Percentiles rank a stretch among this genome's conserved stretches.
These are phyloP conservation scores for Bipolaris oryzae DNA, from an alignment of 2,329 filamentous ascomycete species.

Conservation along the genomic window DNA sequence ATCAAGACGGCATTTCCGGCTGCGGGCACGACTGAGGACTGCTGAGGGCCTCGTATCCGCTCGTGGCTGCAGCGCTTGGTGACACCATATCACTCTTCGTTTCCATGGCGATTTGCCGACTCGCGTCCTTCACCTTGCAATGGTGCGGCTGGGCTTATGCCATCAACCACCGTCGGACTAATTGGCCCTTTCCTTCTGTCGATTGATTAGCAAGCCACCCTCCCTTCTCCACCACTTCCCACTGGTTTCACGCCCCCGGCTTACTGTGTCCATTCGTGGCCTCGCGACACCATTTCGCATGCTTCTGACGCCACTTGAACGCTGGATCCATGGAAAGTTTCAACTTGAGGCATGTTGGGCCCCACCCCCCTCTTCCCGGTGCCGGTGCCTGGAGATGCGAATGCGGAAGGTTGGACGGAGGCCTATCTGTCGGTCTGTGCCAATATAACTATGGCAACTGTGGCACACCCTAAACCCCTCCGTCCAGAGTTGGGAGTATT, in stretches of 20 bases:
- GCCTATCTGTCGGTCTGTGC: slow-evolving; percentile 7
- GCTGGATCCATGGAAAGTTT: slow-evolving; percentile 15
- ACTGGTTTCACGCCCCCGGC: background rate
- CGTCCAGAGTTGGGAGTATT: slow-evolving; percentile 2
- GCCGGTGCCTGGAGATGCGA: background rate
- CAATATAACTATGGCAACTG: background rate
- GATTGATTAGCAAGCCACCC: background rate
- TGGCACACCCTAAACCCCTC: slow-evolving; percentile 4
- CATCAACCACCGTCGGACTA: no score
- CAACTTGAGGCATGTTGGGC: slow-evolving; percentile 11
- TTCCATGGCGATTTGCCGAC: background rate
- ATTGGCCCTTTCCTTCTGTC: no score
- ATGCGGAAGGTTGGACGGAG: slow-evolving; percentile 9
- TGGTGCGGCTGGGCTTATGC: no score
- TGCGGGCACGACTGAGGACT: no score
- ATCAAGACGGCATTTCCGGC: no score
- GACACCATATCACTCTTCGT: background rate
- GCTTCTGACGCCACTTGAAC: slow-evolving; percentile 17
- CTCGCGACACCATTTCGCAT: slow-evolving; percentile 10
- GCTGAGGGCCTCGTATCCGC: no score
- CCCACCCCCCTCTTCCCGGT: background rate
- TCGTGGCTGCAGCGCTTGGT: no score
- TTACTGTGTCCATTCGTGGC: background rate
- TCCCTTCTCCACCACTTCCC: background rate
- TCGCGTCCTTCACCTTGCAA: no score